Base-by-base conservation (phyloP, 1,284 basidiomycete genomes). In the Ceratobasidium sp. region DNA sequence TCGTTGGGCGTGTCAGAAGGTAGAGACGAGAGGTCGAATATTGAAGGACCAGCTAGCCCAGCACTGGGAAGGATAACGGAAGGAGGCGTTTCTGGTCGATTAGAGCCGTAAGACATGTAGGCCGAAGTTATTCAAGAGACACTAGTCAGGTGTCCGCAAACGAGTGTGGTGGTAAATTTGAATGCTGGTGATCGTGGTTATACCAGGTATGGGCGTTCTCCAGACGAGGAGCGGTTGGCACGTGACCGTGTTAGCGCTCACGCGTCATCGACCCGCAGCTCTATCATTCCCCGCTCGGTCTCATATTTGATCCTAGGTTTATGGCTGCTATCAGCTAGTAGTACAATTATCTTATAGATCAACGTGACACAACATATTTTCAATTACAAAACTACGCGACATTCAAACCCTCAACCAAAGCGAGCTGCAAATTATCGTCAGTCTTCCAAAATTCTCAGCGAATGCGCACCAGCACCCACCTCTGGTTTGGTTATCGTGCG, bases 401-500 rank as follows among this genome's bases (percentile, higher is more conserved):
- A 40, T 75, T 65, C 62, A 75, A 43, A 4, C 76, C 69, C 22
- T 77, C 76, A 37, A 77, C 71, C 11, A 77, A 40, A 22, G 76
- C 76, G 15, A 77, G 71, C 76, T 77, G 32, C 34, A 43, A 37
- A 49, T 7, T 22, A 34, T 37, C 13, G 44, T 29, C 11, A 25
- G 44, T 25, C 29, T 15, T 65, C 22, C 19, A 32, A 25, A 3
- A 22, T 46, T 15, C 57, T 22, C 32, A 43, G 66, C n/a, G 22
- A 19, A 3, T 15, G 37, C 19, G 25, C 7, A 44, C 25, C 2
- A 61, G 22, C 22, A 81, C 86, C 75, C 37, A 92, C 89, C 86
- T 93, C 92, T 70, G 88, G 84, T 57, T 85, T 85, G n/a, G 84
- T 87, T 81, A 94, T 89, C 13, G 88, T 89, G 80, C 89, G 84